Conservation (phyloP, 768 basidiomycete genomes). For the Sporobolomyces pararoseus region DNA sequence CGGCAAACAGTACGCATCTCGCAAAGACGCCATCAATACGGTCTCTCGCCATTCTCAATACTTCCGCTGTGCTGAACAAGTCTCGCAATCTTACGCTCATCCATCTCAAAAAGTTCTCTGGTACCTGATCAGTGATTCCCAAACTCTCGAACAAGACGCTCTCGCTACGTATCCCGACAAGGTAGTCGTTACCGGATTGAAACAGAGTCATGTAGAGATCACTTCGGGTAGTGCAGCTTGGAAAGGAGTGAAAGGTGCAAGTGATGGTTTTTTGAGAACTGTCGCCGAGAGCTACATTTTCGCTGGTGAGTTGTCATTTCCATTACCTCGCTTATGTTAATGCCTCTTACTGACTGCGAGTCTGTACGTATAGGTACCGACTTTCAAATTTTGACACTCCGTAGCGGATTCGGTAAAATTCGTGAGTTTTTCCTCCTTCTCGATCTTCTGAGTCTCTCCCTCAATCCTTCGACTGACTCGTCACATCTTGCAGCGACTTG, state of each 20-base stretch:
- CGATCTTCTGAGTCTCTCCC: neutral
- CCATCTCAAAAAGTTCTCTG: constrained; percentile 25
- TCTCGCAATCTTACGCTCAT: constrained; percentile 17
- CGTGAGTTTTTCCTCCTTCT: constrained; percentile 5
- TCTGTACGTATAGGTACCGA: constrained; percentile 13
- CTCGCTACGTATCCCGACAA: constrained; percentile 2
- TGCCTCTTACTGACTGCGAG: neutral
- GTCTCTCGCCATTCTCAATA: constrained; percentile 16
- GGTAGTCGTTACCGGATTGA: constrained; percentile 32
- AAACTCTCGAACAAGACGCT: constrained; percentile 14
- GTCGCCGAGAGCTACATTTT: constrained; percentile 35
- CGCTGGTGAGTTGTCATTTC: neutral
- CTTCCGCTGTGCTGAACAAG: constrained; percentile 29
- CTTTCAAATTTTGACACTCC: constrained; percentile 27
- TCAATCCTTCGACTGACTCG: too few species aligned
- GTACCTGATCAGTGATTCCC: constrained; percentile 30
- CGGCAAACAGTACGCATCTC: neutral
- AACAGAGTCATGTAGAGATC: constrained; percentile 31
- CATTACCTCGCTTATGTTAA: too few species aligned
- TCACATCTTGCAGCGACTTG: constrained; percentile 20
- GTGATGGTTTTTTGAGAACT: constrained; percentile 30
- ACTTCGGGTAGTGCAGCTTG: neutral
- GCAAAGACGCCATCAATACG: constrained; percentile 10
- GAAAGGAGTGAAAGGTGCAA: constrained; percentile 4
- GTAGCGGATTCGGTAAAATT: constrained; percentile 33